A percentile compares a stretch with the other conserved stretches of the same genome.
Evolutionary conservation across 208 protist species (phyloP).

Genomic region (Crithidia fasciculata): DNA sequence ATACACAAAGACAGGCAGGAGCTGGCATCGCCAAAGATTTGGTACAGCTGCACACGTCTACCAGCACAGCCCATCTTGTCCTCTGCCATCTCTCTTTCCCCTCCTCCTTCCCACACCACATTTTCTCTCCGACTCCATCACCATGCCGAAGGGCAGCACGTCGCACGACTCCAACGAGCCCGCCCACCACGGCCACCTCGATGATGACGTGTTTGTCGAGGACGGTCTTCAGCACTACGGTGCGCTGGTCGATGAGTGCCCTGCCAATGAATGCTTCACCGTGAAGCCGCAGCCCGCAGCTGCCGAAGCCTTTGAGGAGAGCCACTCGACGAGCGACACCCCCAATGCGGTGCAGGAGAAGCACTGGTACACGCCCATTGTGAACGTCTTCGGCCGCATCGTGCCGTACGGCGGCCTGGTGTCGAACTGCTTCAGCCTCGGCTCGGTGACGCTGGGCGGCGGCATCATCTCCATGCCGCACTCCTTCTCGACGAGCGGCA

Average conservation of each 20-base stretch:
- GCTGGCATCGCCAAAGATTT: not conserved
- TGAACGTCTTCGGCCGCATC: slow-evolving; percentile 45
- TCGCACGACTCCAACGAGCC: not conserved
- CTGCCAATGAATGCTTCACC: not conserved
- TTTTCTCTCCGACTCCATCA: not conserved
- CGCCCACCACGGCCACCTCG: not conserved
- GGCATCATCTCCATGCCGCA: slow-evolving; percentile 72
- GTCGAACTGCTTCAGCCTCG: slow-evolving; percentile 65
- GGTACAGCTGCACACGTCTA: not conserved
- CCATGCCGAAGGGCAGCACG: not conserved
- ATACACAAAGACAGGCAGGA: not conserved
- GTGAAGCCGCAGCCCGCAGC: too few species aligned
- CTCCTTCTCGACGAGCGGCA: slow-evolving; percentile 54
- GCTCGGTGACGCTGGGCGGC: slow-evolving; percentile 62
- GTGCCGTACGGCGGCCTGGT: slow-evolving; percentile 72
- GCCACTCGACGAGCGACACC: slow-evolving; percentile 13
- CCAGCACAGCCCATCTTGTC: not conserved
- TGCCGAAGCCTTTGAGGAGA: not conserved
- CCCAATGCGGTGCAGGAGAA: slow-evolving; percentile 53
- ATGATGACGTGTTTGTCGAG: not conserved
- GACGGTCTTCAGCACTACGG: not conserved
- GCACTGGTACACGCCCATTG: slow-evolving; percentile 59
- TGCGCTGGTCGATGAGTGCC: not conserved
- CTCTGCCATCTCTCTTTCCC: not conserved
- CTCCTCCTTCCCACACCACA: not conserved